These are phyloP conservation scores for Yarrowia galli DNA, from an alignment of 1,139 yeast species.

Conservation along the genomic window DNA sequence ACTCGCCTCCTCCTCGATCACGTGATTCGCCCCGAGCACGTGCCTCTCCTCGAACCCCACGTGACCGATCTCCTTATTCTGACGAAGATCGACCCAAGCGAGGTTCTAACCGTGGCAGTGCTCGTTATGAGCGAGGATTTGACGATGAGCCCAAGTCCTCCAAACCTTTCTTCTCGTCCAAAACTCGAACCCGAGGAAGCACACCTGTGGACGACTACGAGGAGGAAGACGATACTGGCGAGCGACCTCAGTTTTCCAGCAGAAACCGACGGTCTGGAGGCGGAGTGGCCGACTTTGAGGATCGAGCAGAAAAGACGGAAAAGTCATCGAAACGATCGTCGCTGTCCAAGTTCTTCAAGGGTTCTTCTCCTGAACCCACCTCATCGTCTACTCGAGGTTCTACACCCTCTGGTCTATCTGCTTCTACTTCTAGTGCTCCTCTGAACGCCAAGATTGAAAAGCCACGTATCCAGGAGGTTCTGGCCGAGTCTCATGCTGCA, in stretches of 20 bases:
- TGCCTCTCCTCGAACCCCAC: background rate
- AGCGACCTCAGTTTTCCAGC: background rate
- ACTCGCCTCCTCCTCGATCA: constrained; percentile 5
- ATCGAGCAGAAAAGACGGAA: constrained; percentile 6
- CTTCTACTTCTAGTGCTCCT: constrained; percentile 35
- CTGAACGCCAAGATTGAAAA: constrained; percentile 60
- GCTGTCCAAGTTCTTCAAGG: constrained; percentile 28
- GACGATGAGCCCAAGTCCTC: constrained; percentile 20
- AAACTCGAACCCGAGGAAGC: constrained; percentile 9
- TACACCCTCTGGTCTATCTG: constrained; percentile 7
- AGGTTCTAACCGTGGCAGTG: background rate
- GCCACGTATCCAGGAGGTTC: constrained; percentile 70
- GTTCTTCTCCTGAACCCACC: constrained; percentile 3
- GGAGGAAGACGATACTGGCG: background rate
- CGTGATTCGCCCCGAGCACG: constrained; percentile 10
- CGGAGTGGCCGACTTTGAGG: constrained; percentile 28
- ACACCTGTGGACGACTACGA: constrained; percentile 14
- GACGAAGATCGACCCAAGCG: constrained; percentile 10
- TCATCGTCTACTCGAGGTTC: constrained; percentile 2
- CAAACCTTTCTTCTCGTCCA: constrained; percentile 21
- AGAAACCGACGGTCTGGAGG: constrained; percentile 30
- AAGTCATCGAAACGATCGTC: constrained; percentile 16
- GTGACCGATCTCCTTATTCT: constrained; percentile 19
- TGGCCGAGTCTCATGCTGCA: constrained; percentile 79
- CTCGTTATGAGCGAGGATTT: constrained; percentile 14